phyloP scores from a whole-genome alignment of 2,329 filamentous ascomycete species.

The Cladosporium sp. region DNA sequence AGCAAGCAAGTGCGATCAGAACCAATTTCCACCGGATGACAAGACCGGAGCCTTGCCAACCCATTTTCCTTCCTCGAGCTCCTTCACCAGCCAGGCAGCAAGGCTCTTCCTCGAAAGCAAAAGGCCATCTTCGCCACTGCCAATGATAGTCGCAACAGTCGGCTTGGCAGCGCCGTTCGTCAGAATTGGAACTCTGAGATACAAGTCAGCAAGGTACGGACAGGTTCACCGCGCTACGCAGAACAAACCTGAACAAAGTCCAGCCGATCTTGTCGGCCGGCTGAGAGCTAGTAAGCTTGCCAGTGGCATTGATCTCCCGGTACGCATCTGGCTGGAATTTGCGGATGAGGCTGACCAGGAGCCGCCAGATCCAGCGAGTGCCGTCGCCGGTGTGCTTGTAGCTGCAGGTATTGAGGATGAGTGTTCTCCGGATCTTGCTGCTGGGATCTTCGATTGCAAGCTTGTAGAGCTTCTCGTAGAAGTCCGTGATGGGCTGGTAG shows the following conservation, averaged over 20 bases:
- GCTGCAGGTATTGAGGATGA: background rate
- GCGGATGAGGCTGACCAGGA: background rate
- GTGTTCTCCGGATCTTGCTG: background rate
- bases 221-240: accelerated
- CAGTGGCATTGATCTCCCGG: background rate
- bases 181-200: background rate
- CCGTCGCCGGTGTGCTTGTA: background rate
- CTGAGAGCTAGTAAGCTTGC: background rate
- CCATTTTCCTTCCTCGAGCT: background rate
- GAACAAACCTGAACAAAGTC: background rate
- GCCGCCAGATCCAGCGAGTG: background rate
- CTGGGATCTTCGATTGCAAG: background rate
- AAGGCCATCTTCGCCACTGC: background rate
- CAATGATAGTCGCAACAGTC: background rate
- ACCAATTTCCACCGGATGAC: background rate
- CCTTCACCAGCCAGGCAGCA: background rate
- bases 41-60: background rate
- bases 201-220: background rate
- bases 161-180: background rate
- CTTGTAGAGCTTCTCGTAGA: background rate
- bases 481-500: background rate
- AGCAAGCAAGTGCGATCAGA: background rate
- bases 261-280: background rate
- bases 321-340: background rate
- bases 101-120: background rate